phyloP scores from a whole-genome alignment of 768 basidiomycete genomes.

The Cystobasidium onofrii region DNA sequence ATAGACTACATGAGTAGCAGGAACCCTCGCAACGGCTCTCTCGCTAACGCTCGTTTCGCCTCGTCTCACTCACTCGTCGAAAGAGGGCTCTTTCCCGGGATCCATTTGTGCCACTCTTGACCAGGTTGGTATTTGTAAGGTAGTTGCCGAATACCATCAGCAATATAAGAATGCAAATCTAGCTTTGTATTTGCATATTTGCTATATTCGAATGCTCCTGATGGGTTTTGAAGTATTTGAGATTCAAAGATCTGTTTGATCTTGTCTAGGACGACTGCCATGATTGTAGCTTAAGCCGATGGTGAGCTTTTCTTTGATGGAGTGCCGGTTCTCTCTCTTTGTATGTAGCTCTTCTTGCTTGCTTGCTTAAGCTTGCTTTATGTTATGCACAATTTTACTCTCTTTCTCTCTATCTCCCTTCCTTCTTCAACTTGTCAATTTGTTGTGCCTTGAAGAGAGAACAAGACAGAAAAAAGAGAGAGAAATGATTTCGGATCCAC shows the following conservation, averaged over 20 bases:
- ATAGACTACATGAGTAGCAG: too few relatives aligned
- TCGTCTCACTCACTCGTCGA: conserved; percentile 19
- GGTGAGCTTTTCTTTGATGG: not conserved
- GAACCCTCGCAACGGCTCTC: too few relatives aligned
- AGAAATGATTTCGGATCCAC: too few relatives aligned
- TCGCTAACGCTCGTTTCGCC: not conserved
- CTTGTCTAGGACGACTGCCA: not conserved
- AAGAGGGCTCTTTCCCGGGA: conserved; percentile 13
- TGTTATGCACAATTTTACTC: too few relatives aligned
- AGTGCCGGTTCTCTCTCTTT: not conserved
- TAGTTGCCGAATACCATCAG: not conserved
- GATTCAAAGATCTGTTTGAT: not conserved
- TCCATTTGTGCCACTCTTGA: conserved; percentile 17
- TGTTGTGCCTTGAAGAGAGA: too few relatives aligned
- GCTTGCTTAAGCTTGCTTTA: too few relatives aligned
- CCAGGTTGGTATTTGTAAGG: conserved; percentile 13
- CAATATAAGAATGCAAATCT: conserved; percentile 20
- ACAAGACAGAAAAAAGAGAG: too few relatives aligned
- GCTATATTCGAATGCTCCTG: not conserved
- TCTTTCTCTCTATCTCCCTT: too few relatives aligned
- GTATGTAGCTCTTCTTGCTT: too few relatives aligned
- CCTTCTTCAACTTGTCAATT: too few relatives aligned
- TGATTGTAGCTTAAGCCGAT: not conserved
- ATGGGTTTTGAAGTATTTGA: not conserved
- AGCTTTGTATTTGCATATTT: conserved; percentile 8